Conservation (phyloP, 805 yeast genomes). For the Hanseniaspora occidentalis region DNA sequence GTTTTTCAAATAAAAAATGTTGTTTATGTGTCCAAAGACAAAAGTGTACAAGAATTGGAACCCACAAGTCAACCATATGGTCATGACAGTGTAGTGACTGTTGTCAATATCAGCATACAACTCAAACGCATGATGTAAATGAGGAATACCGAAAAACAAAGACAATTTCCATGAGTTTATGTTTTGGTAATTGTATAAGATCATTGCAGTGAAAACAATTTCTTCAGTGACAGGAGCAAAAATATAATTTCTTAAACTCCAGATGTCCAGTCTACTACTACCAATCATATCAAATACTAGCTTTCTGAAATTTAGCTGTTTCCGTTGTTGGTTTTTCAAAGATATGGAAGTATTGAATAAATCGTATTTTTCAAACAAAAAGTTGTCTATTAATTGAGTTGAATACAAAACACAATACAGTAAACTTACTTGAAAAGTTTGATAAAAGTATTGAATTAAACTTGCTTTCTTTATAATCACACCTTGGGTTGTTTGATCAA, state of each 20-base stretch:
- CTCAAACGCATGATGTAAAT: slow-evolving; percentile 24
- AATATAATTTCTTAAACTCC: slow-evolving; percentile 22
- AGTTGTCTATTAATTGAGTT: slow-evolving; percentile 2
- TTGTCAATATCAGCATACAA: slow-evolving; percentile 10
- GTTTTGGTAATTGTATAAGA: slow-evolving; percentile 9
- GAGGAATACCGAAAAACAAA: slow-evolving; percentile 24
- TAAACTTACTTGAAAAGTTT: neutral
- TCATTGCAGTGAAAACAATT: slow-evolving; percentile 22
- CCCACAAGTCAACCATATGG: slow-evolving; percentile 12
- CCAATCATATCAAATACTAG: neutral
- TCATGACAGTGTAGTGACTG: slow-evolving; percentile 6
- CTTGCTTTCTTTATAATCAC: neutral
- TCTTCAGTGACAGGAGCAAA: slow-evolving; percentile 26
- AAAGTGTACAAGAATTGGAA: slow-evolving; percentile 22
- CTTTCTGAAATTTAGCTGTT: neutral
- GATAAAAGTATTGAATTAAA: neutral
- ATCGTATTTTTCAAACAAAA: neutral
- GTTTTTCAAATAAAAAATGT: slow-evolving; percentile 18
- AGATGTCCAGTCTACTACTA: slow-evolving; percentile 9
- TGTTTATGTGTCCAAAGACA: slow-evolving; percentile 22
- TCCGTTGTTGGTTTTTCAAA: neutral
- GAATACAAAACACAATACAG: slow-evolving; percentile 4
- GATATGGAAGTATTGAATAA: neutral
- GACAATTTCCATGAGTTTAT: slow-evolving; percentile 15
- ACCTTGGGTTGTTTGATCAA: neutral